Base-by-base conservation (phyloP, 2,329 filamentous ascomycete genomes). In the Fusarium sororula region DNA sequence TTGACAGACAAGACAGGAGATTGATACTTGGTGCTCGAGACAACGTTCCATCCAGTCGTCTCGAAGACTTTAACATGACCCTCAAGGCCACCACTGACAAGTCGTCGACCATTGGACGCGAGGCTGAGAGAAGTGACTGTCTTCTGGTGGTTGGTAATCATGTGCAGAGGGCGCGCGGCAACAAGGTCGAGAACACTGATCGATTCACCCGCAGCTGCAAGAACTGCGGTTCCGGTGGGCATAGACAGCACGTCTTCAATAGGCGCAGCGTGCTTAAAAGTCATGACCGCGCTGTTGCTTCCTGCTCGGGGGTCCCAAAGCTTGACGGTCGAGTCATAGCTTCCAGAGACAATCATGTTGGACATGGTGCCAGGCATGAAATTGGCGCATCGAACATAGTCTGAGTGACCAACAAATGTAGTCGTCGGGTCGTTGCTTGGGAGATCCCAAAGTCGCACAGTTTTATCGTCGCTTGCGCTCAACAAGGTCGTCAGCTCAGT, bases 41-140 rank as follows among this genome's bases (percentile, higher is more conserved):
- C 95, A 13, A 98, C 94, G 80, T 98, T 98, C 96, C 96, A 99
- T 57, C 90, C 92, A 2, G 91, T 92, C 3, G 95, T 98, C 84
- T 98, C 96, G 79, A 97, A 98, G 44, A 99, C 91, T 84, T 99
- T 99, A 84, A 98, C 92, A 83, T 98, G 96, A 15, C 96, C 97
- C 82, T 99, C 96, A 51, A 99, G 87, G 26, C 92, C 95, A 82
- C 95, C 96, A 74, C 92, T 95, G 61, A 99, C 89, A 64, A 99
- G 88, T 57, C 96, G 90, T 57, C 90, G 90, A 53, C 93, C 94
- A 75, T 93, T 90, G 50, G 94, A 95, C 13, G 95, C 95, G 39
- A 97, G 86, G 58, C 92, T 92, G 62, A 99, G 88, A 13, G 93
- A 92, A 0, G 96, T 98, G 68, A 99, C 95, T 2, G 96, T 98